Evolutionary conservation across 2,329 filamentous ascomycete species (phyloP), one percentile per base, ranked within the genome.

Genomic region (Pleochaeta shiraiana): DNA sequence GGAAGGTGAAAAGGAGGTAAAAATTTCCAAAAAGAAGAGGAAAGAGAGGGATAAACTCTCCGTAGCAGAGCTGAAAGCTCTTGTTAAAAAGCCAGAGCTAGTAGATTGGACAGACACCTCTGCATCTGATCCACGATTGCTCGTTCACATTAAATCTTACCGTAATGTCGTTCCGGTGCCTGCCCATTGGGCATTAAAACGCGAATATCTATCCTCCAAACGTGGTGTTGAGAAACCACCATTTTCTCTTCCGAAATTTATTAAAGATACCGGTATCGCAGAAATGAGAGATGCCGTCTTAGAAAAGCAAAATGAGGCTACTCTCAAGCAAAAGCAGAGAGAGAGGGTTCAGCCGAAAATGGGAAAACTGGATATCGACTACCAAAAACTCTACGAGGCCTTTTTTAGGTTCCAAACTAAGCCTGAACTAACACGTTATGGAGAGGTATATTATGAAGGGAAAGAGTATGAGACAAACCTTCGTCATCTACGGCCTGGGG

Each of bases 361-460:
- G 82, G 93, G 93, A 67, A 95, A 93, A 74, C 80, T 98, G 63
- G 93, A 98, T 74, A 97, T 98, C 69, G 93, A 98, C 75, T 98
- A 98, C 74, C 90, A 95, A 73, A 96, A 93, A 74, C 83, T 97
- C 64, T 97, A 97, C 76, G 93, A 97, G 73, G 93, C 93, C 3
- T 98, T 98, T 78, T 98, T 98, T 79, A 84, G 90, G 66, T 95
- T 95, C 73, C 93, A 98, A 76, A 95, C 90, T 47, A 98, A 98
- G 76, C 93, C 93, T 0, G 85, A 90, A 70, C 77, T 98, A 67
- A 97, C 93, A 34, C 83, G 91, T 53, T 98, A 95, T 70, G 93
- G 93, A 47, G 93, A 98, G 74, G 91, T 98, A n/a, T 98, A 98
- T 75, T 97, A 97, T 74, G 93, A 98, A 75, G 93, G 93, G 73